phyloP scores from a whole-genome alignment of 768 basidiomycete genomes.

The Galerina sulciceps region DNA sequence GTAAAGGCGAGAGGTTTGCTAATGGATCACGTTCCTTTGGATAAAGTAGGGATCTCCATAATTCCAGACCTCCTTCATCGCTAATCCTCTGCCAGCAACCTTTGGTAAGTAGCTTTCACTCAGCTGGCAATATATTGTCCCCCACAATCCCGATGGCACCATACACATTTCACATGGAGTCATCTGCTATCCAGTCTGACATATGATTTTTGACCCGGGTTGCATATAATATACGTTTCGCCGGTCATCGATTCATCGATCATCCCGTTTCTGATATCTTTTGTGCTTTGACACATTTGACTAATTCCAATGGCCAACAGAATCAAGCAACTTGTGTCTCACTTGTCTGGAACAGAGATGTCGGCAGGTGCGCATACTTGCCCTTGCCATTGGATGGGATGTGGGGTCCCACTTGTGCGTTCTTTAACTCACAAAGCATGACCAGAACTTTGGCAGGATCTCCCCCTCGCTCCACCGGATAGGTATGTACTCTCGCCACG shows the following conservation, averaged over 20 bases:
- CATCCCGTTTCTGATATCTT: neutral
- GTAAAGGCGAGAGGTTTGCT: neutral
- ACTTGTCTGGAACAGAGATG: constrained; percentile 53
- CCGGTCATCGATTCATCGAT: no score
- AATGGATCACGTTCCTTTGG: constrained; percentile 20
- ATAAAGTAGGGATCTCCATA: constrained; percentile 20
- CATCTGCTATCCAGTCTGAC: constrained; percentile 8
- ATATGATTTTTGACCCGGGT: constrained; percentile 19
- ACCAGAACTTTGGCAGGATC: constrained; percentile 73
- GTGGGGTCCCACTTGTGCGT: neutral
- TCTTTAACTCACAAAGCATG: constrained; percentile 11
- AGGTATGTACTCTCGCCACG: constrained; percentile 47
- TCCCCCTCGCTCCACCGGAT: constrained; percentile 86
- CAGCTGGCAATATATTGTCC: no score
- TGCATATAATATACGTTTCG: neutral
- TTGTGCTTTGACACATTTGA: neutral
- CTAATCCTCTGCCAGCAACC: neutral
- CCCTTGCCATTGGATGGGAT: neutral
- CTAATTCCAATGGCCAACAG: constrained; percentile 52
- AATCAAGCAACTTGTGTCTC: constrained; percentile 61
- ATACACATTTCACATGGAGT: constrained; percentile 23
- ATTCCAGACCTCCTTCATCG: constrained; percentile 1
- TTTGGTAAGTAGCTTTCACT: neutral
- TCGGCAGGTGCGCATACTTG: constrained; percentile 50
- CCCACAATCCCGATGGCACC: neutral